Conservation (phyloP, 805 yeast genomes). For the Candida boidinii region DNA sequence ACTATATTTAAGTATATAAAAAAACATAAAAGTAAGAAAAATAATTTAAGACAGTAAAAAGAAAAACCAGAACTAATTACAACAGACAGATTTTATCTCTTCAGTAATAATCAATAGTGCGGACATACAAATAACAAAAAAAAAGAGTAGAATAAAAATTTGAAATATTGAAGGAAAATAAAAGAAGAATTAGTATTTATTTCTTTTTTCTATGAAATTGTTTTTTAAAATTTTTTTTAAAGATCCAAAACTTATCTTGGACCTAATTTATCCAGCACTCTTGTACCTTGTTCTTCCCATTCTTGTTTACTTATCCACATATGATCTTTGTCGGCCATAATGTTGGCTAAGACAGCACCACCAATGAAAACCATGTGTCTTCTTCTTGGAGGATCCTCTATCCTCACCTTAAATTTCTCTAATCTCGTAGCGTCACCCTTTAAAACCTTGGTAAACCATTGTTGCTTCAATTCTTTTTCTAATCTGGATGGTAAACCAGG, state of each 20-base stretch:
- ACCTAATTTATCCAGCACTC: conserved; percentile 79
- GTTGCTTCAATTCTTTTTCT: conserved; percentile 92
- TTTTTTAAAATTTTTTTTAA: not conserved
- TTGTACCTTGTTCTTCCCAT: conserved; percentile 96
- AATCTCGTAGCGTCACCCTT: conserved; percentile 81
- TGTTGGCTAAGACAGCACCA: conserved; percentile 95
- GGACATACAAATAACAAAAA: not conserved
- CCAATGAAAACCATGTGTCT: conserved; percentile 98
- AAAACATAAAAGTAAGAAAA: no score
- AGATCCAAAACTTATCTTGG: conserved; percentile 49
- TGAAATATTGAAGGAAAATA: not conserved
- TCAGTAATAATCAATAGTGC: no score
- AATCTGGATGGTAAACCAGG: conserved; percentile 95
- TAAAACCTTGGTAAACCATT: conserved; percentile 86
- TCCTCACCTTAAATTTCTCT: conserved; percentile 88
- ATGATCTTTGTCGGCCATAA: conserved; percentile 97
- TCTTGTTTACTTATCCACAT: conserved; percentile 96
- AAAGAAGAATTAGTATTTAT: not conserved
- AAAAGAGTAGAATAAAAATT: not conserved
- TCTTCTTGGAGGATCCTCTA: conserved; percentile 98
- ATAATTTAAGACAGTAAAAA: no score
- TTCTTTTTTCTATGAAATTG: not conserved
- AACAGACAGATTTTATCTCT: no score
- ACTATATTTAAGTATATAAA: no score
- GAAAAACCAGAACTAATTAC: no score